Evolutionary conservation across 208 protist genomes (phyloP).

Genomic region (Trypanosoma brucei): DNA sequence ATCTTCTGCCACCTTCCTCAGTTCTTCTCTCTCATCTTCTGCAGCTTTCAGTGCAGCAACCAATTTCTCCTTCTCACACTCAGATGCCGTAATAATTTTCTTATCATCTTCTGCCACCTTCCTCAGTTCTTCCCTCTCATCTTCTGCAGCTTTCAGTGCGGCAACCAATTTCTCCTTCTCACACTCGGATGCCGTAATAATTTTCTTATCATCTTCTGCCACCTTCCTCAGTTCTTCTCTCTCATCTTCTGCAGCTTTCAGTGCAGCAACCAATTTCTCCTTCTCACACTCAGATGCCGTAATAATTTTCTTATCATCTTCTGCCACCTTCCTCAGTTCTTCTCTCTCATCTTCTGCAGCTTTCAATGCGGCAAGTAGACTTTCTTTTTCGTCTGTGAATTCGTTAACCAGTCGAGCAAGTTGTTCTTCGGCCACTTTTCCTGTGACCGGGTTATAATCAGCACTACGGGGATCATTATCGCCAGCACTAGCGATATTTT

Average conservation of each 20-base stretch:
- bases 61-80: slow-evolving; percentile 8
- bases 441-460: too few relatives aligned
- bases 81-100: background rate
- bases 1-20: background rate
- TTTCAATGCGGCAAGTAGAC: slow-evolving; percentile 8
- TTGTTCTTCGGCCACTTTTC: background rate
- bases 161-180: slow-evolving; percentile 7
- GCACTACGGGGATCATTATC: too few relatives aligned
- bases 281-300: slow-evolving; percentile 2
- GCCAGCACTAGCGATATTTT: too few relatives aligned
- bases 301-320: background rate
- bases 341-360: slow-evolving; percentile 7
- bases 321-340: background rate
- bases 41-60: background rate
- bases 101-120: background rate
- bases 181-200: slow-evolving; percentile 6
- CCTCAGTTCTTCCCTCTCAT: background rate
- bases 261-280: slow-evolving; percentile 1
- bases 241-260: slow-evolving; percentile 8
- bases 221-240: background rate
- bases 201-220: background rate
- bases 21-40: background rate
- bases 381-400: slow-evolving; percentile 10
- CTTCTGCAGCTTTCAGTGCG: slow-evolving; percentile 14
- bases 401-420: slow-evolving; percentile 2